A percentile compares a stretch with the other conserved stretches of the same genome.
Evolutionary conservation across 2,329 filamentous ascomycete genomes (phyloP).

Genomic region (Neospermospora avenae): DNA sequence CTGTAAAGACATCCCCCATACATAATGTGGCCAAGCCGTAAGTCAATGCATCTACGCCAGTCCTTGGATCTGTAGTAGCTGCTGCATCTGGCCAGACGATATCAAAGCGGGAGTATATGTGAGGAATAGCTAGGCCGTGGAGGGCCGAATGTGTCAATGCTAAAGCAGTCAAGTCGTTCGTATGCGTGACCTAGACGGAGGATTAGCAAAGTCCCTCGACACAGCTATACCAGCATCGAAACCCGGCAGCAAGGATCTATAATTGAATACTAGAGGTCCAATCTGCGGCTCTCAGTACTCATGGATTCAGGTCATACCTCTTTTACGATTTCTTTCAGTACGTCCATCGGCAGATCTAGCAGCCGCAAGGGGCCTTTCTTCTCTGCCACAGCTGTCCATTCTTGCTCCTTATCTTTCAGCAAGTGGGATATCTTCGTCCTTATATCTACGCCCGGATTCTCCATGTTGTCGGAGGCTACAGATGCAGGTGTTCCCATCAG

Average conservation of each 20-base stretch:
- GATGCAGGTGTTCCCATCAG: constrained; percentile 23
- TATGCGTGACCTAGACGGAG: constrained; percentile 63
- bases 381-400: constrained; percentile 62
- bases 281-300: neutral
- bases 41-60: constrained; percentile 77
- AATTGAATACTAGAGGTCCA: neutral
- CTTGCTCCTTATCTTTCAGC: constrained; percentile 58
- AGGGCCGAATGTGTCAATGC: constrained; percentile 76
- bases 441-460: constrained; percentile 26
- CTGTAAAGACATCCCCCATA: constrained; percentile 61
- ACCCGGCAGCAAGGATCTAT: neutral
- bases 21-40: constrained; percentile 79
- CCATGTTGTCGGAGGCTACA: constrained; percentile 20
- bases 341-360: constrained; percentile 73
- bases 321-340: constrained; percentile 74
- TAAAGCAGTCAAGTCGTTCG: constrained; percentile 76
- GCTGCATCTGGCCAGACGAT: constrained; percentile 82
- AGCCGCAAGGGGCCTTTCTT: constrained; percentile 58
- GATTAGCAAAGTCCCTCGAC: constrained; percentile 1
- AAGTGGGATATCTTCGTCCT: constrained; percentile 40
- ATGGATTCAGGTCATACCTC: constrained; percentile 51
- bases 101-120: constrained; percentile 82
- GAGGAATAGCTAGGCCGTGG: constrained; percentile 70
- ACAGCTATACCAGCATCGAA: neutral
- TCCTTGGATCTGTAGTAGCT: constrained; percentile 59